Conservation (phyloP, 2,329 filamentous ascomycete species). For the Paecilomyces fulvus region DNA sequence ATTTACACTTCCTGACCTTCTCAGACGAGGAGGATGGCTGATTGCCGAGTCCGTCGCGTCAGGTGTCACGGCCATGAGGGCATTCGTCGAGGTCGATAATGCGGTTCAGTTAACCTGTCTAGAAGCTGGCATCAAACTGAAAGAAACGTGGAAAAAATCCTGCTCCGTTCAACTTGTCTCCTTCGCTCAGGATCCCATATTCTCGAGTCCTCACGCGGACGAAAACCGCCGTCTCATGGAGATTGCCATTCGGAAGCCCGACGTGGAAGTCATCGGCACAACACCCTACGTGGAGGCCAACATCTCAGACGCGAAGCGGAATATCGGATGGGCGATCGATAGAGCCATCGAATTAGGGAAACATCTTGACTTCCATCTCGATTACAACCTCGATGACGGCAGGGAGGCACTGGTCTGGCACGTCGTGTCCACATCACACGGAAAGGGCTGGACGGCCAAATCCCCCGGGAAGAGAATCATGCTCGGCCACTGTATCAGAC, state of each 20-base stretch:
- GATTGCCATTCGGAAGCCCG: conserved; percentile 31
- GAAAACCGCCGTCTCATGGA: conserved; percentile 46
- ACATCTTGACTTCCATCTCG: conserved; percentile 63
- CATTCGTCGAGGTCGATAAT: conserved; percentile 63
- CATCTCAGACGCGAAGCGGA: conserved; percentile 41
- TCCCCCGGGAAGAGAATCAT: conserved; percentile 43
- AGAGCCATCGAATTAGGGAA: conserved; percentile 43
- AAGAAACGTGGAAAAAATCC: conserved; percentile 43
- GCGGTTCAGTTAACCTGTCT: conserved; percentile 52
- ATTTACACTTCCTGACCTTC: conserved; percentile 56
- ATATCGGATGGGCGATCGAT: conserved; percentile 56
- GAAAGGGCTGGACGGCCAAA: conserved; percentile 40
- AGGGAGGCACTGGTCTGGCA: conserved; percentile 46
- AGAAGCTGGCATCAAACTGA: conserved; percentile 49
- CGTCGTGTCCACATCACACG: conserved; percentile 45
- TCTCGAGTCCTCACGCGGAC: conserved; percentile 46
- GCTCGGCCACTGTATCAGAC: conserved; percentile 60
- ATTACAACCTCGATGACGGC: conserved; percentile 54
- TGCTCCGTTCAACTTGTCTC: conserved; percentile 59
- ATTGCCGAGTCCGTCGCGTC: conserved; percentile 56
- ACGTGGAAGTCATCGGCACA: conserved; percentile 55
- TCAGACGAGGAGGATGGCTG: conserved; percentile 55
- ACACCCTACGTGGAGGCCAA: conserved; percentile 62
- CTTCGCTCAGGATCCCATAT: conserved; percentile 63
- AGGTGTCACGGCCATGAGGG: conserved; percentile 61